Conservation (phyloP, 2,329 filamentous ascomycete genomes). For the Colletotrichum zoysiae region DNA sequence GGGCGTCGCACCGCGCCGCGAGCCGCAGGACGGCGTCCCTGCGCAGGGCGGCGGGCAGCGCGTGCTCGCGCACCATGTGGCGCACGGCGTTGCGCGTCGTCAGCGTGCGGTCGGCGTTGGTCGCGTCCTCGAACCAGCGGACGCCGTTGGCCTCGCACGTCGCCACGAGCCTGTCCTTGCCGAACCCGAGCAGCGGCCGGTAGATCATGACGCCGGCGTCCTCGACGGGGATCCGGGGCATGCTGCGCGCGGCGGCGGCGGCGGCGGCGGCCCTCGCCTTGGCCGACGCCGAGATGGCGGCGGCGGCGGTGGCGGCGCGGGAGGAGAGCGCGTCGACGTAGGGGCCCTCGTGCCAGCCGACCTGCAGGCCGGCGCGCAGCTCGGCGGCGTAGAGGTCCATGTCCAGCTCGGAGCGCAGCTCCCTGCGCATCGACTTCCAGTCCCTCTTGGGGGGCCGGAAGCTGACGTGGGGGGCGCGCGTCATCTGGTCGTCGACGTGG, state of each 20-base stretch:
- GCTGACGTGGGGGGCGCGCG: slow-evolving; percentile 53
- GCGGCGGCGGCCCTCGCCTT: slow-evolving; percentile 33
- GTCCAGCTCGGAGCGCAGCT: slow-evolving; percentile 45
- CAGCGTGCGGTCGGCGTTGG: slow-evolving; percentile 81
- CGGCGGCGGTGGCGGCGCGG: slow-evolving; percentile 14
- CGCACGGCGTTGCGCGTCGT: slow-evolving; percentile 87
- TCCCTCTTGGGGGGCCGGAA: slow-evolving; percentile 50
- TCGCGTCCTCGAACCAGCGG: slow-evolving; percentile 86
- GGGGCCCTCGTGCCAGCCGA: slow-evolving; percentile 39
- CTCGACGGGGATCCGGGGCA: slow-evolving; percentile 60
- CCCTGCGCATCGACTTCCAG: slow-evolving; percentile 37
- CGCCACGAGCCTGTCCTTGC: slow-evolving; percentile 78
- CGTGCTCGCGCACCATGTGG: slow-evolving; percentile 68
- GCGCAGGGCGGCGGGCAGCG: slow-evolving; percentile 78
- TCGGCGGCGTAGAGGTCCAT: slow-evolving; percentile 46
- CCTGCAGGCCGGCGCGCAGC: slow-evolving; percentile 23
- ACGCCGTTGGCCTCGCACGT: slow-evolving; percentile 79
- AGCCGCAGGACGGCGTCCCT: slow-evolving; percentile 73
- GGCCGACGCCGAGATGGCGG: slow-evolving; percentile 40
- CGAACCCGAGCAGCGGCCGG: slow-evolving; percentile 77
- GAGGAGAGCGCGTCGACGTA: slow-evolving; percentile 36
- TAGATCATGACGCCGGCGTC: slow-evolving; percentile 75
- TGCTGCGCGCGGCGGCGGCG: slow-evolving; percentile 21
- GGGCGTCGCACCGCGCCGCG: slow-evolving; percentile 63
- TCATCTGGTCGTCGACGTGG: slow-evolving; percentile 60